A percentile compares a stretch with the other conserved stretches of the same genome.
Conservation (phyloP, 176 grass and related monocot species). For the Calamus simplicifolius region DNA sequence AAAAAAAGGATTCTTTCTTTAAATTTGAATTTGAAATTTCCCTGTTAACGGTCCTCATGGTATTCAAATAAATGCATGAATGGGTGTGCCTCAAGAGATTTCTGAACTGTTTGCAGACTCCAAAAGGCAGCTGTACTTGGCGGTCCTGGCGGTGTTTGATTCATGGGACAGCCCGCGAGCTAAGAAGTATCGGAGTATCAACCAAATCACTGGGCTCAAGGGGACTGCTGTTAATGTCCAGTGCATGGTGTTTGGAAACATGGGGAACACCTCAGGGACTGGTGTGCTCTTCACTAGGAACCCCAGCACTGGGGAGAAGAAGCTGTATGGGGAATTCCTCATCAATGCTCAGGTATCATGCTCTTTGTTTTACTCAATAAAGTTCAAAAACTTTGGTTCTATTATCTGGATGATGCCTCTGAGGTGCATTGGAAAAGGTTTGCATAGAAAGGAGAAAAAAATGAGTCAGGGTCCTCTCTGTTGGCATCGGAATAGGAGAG, state of each 20-base stretch:
- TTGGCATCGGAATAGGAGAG: no score
- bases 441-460: no score
- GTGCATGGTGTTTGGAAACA: constrained; percentile 98
- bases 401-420: no score
- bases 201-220: constrained; percentile 67
- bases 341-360: constrained; percentile 71
- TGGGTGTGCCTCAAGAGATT: no score
- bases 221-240: constrained; percentile 96
- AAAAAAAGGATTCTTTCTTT: no score
- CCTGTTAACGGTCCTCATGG: no score
- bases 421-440: no score
- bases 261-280: constrained; percentile 87
- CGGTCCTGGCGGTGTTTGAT: constrained; percentile 72
- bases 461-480: no score
- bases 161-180: constrained; percentile 91
- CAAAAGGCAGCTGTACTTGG: constrained; percentile 59
- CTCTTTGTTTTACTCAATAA: not conserved
- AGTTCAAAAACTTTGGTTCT: not conserved
- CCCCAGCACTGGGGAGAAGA: constrained; percentile 92
- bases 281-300: constrained; percentile 95
- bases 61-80: no score
- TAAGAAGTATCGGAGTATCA: constrained; percentile 88
- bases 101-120: constrained; percentile 34
- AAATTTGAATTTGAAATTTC: no score
- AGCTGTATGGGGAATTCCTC: constrained; percentile 95